Evolutionary conservation across 805 yeast genomes (phyloP).

Genomic region (Candida arabinofermentans): DNA sequence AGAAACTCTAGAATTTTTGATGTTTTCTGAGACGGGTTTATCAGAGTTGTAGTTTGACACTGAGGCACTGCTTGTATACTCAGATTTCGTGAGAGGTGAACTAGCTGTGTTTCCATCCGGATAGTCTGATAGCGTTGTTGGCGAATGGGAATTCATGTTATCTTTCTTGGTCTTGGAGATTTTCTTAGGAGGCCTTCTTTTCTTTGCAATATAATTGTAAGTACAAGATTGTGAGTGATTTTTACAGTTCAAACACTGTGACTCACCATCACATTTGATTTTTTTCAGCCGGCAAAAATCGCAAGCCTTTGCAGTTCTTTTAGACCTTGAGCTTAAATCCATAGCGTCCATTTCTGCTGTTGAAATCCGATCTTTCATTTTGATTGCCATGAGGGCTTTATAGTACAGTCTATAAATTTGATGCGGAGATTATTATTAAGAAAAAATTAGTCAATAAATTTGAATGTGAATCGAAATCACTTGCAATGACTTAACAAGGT

Average conservation of each 20-base stretch:
- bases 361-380: too few relatives aligned
- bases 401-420: too few relatives aligned
- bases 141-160: background rate
- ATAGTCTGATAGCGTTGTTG: background rate
- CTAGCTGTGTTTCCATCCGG: background rate
- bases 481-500: too few relatives aligned
- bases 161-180: slow-evolving; percentile 2
- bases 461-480: too few relatives aligned
- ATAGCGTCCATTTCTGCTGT: background rate
- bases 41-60: too few relatives aligned
- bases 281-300: slow-evolving; percentile 46
- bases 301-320: slow-evolving; percentile 44
- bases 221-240: slow-evolving; percentile 33
- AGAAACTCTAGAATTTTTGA: too few relatives aligned
- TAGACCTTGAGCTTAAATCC: slow-evolving; percentile 3
- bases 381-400: background rate
- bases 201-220: slow-evolving; percentile 32
- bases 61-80: too few relatives aligned
- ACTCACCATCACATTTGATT: slow-evolving; percentile 47
- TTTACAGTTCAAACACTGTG: slow-evolving; percentile 40
- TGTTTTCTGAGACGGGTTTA: too few relatives aligned
- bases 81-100: too few relatives aligned
- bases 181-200: slow-evolving; percentile 14
- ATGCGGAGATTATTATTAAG: too few relatives aligned
- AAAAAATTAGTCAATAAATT: too few relatives aligned